Conservation (phyloP, 148 eudicot genomes). For the Drosera capensis region DNA sequence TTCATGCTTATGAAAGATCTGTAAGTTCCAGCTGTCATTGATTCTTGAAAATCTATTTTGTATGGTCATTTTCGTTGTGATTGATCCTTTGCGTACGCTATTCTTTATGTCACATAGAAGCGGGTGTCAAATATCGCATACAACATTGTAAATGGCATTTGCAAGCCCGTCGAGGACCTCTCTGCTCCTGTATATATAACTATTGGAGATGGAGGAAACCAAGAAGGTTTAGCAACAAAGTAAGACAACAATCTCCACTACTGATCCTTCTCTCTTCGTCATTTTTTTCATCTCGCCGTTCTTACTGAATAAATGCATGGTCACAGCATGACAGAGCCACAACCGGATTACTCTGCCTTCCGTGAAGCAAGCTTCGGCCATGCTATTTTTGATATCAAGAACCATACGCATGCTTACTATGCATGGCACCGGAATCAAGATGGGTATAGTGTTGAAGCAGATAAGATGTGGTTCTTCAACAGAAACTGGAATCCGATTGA, state of each 20-base stretch:
- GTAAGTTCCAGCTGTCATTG: slow-evolving; percentile 9
- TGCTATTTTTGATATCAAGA: slow-evolving; percentile 11
- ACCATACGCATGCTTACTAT: slow-evolving; percentile 17
- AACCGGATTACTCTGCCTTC: slow-evolving; percentile 18
- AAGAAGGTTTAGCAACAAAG: slow-evolving; percentile 13
- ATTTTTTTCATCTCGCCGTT: background rate
- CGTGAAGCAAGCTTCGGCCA: slow-evolving; percentile 21
- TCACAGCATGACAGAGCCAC: slow-evolving; percentile 11
- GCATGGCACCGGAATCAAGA: slow-evolving; percentile 22
- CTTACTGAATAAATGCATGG: background rate
- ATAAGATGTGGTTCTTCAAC: slow-evolving; percentile 13
- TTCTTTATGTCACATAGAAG: slow-evolving; percentile 2
- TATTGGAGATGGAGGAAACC: slow-evolving; percentile 20
- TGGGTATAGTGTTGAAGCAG: slow-evolving; percentile 11
- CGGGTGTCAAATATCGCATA: slow-evolving; percentile 17
- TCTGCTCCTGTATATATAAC: slow-evolving; percentile 17
- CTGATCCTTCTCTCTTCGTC: background rate
- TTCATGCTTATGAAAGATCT: slow-evolving; percentile 31
- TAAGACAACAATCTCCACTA: slow-evolving; percentile 5
- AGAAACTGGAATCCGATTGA: slow-evolving; percentile 10
- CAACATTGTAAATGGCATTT: slow-evolving; percentile 12
- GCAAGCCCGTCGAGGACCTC: slow-evolving; percentile 10
- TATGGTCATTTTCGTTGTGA: too few species aligned
- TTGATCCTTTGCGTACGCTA: too few species aligned
- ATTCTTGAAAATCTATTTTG: background rate